A percentile compares a stretch with the other conserved stretches of the same genome.
phyloP scores from a whole-genome alignment of 306 rosid genomes.

The Malus orientalis region DNA sequence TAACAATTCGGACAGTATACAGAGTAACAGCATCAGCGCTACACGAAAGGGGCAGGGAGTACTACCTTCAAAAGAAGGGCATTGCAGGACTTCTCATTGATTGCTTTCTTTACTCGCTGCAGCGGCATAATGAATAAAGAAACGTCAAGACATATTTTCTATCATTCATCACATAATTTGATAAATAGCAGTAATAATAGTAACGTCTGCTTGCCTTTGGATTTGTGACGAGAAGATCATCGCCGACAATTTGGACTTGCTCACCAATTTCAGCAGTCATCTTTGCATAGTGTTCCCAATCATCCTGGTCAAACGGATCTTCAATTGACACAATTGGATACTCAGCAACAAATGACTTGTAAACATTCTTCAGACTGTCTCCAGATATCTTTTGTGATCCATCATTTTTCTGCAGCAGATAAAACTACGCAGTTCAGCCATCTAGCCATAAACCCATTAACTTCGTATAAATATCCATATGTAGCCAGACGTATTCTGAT shows the following conservation, averaged over 20 bases:
- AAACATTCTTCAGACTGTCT: slow-evolving; percentile 57
- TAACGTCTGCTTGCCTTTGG: slow-evolving; percentile 46
- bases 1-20: neutral
- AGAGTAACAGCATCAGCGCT: neutral
- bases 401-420: slow-evolving; percentile 49
- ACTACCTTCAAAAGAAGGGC: slow-evolving; percentile 73
- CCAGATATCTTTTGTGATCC: slow-evolving; percentile 65
- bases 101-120: slow-evolving; percentile 78
- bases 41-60: neutral
- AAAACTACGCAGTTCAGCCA: neutral
- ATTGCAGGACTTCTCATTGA: slow-evolving; percentile 53
- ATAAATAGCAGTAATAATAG: neutral
- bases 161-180: neutral
- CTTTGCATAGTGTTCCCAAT: slow-evolving; percentile 75
- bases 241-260: slow-evolving; percentile 75
- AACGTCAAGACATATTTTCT: neutral
- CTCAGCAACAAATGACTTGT: slow-evolving; percentile 64
- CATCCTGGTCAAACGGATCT: slow-evolving; percentile 87
- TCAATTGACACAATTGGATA: slow-evolving; percentile 80
- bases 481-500: neutral
- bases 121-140: slow-evolving; percentile 3
- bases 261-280: slow-evolving; percentile 58
- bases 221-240: slow-evolving; percentile 79
- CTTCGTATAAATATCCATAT: neutral
- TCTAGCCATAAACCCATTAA: neutral